Percentiles rank a stretch among this genome's conserved stretches.
Evolutionary conservation across 2,329 filamentous ascomycete genomes (phyloP).

Genomic region (Boeremia lycopersici): DNA sequence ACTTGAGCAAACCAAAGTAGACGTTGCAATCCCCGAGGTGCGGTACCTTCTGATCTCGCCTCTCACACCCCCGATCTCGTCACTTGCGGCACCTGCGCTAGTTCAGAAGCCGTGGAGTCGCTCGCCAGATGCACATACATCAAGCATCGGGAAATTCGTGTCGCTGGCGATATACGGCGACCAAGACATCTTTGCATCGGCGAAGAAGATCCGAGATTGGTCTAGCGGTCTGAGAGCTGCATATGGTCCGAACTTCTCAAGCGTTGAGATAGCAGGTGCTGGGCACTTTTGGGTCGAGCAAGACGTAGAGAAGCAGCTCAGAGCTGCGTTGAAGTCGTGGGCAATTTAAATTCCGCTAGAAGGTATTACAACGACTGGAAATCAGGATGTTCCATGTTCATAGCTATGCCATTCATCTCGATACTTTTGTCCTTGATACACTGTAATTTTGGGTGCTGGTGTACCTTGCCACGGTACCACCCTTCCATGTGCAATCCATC

Average conservation of each 20-base stretch:
- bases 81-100: constrained; percentile 41
- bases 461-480: too few relatives aligned
- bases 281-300: constrained; percentile 59
- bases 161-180: constrained; percentile 78
- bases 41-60: constrained; percentile 56
- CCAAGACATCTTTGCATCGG: constrained; percentile 73
- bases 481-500: too few relatives aligned
- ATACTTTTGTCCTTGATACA: not conserved
- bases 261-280: constrained; percentile 54
- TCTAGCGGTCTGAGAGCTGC: constrained; percentile 56
- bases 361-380: not conserved
- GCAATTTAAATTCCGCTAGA: constrained; percentile 26
- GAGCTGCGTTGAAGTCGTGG: constrained; percentile 51
- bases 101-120: constrained; percentile 37
- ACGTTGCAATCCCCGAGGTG: constrained; percentile 27
- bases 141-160: constrained; percentile 31
- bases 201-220: constrained; percentile 71
- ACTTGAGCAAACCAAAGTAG: constrained; percentile 3
- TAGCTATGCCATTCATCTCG: not conserved
- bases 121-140: constrained; percentile 13
- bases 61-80: constrained; percentile 52
- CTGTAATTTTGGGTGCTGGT: not conserved
- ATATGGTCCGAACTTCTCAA: constrained; percentile 42
- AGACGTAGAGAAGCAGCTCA: constrained; percentile 48
- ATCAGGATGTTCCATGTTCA: not conserved